Evolutionary conservation across 2,329 filamentous ascomycete species (phyloP), one percentile per base, ranked within the genome.

Genomic region (Phoma herbarum): DNA sequence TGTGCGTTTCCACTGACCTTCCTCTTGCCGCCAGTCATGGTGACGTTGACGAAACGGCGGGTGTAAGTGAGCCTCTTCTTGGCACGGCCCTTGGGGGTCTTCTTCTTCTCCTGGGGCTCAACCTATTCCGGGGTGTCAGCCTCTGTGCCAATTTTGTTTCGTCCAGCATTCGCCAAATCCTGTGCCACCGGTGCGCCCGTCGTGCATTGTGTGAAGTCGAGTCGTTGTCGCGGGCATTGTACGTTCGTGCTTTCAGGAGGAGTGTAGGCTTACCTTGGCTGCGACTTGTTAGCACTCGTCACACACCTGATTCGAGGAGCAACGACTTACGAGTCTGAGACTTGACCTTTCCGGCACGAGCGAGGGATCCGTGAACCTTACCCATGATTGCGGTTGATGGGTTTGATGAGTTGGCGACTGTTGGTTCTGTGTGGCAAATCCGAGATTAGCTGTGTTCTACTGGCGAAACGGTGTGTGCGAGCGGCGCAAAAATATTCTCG

Each of bases 341-440:
- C 90, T 96, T 96, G 89, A 97, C 93, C 88, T 96, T 96, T 86
- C 92, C 92, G 85, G 91, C 92, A 92, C 92, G 91, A 82, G 91
- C 91, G 83, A 95, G 90, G 80, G 91, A 95, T 82, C 91, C 91
- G 90, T 94, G 91, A 83, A 94, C 91, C 86, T 94, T 94, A 85
- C 91, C 91, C 91, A 94, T 93, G 82, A 81, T 90, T 83, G 84
- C 80, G 80, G 77, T 75, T 80, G 71, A 65, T 72, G 66, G 65
- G 61, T 67, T 65, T 64, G 67, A 67, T 63, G 68, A 61, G 60
- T 61, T 69, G 63, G 62, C 64, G 67, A 61, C 63, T 60, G 64
- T 63, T 69, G 57, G 53, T 57, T 67, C 61, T 66, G 62, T 66
- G 69, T 76, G 74, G 75, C 74, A 68, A 75, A 73, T 64, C 55